These are phyloP conservation scores for Tirmania nivea DNA, from an alignment of 495 filamentous ascomycete species.

Conservation along the genomic window DNA sequence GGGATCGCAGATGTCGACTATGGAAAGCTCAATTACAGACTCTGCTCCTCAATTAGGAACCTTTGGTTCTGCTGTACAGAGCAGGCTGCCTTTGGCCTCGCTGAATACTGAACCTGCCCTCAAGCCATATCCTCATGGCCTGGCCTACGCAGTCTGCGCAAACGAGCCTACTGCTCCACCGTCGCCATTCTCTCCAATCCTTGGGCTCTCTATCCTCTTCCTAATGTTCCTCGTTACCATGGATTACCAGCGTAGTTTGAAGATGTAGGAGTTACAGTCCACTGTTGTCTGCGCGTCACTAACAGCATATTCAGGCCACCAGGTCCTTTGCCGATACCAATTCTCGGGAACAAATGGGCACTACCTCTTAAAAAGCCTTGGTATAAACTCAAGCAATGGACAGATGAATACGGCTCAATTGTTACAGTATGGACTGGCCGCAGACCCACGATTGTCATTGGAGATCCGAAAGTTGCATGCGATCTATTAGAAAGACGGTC, in stretches of 20 bases:
- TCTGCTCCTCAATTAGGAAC: not conserved
- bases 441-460: slow-evolving; percentile 39
- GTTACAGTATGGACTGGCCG: slow-evolving; percentile 40
- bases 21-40: not conserved
- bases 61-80: not conserved
- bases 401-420: slow-evolving; percentile 25
- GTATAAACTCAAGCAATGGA: slow-evolving; percentile 33
- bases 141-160: not conserved
- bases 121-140: not conserved
- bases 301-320: slow-evolving; percentile 24
- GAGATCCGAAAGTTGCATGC: slow-evolving; percentile 37
- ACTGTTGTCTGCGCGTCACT: not conserved
- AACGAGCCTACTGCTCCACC: not conserved
- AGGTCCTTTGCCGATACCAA: slow-evolving; percentile 31
- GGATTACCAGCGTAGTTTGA: not conserved
- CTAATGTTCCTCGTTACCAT: not conserved
- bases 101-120: not conserved
- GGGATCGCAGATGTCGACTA: not conserved
- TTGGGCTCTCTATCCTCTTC: not conserved
- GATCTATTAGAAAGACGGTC: slow-evolving; percentile 34
- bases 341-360: slow-evolving; percentile 36
- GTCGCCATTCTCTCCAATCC: not conserved
- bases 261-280: not conserved
- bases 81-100: not conserved
- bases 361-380: slow-evolving; percentile 33